These are phyloP conservation scores for Fragilariopsis cylindrus DNA, from an alignment of 108 stramenopile genomes.

Conservation along the genomic window DNA sequence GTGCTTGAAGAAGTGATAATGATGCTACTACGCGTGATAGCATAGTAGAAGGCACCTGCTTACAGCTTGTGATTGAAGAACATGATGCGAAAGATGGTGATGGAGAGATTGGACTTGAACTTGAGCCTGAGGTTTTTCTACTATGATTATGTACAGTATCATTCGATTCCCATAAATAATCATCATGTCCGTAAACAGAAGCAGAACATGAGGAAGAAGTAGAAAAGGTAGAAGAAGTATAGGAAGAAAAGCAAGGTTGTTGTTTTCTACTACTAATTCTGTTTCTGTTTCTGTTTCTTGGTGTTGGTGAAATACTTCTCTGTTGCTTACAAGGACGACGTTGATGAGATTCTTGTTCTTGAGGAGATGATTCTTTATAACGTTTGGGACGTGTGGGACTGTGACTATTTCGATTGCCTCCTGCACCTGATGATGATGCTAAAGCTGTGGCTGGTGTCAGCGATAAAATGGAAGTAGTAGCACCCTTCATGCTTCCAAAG, in stretches of 20 bases:
- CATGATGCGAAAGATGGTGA: background rate
- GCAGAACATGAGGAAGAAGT: too few species aligned
- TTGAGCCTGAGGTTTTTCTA: background rate
- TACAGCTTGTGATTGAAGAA: too few species aligned
- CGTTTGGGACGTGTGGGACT: background rate
- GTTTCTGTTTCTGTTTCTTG: background rate
- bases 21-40: background rate
- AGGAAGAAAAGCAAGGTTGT: too few species aligned
- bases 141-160: background rate
- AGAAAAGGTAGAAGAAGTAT: too few species aligned
- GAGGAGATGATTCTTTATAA: background rate
- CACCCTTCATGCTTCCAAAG: too few species aligned
- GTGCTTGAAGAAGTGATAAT: background rate
- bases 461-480: background rate
- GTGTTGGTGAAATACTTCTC: conserved; percentile 1
- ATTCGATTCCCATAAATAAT: background rate
- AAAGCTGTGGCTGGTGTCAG: background rate
- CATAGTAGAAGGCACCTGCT: background rate
- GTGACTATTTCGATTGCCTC: background rate
- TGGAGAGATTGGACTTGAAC: background rate
- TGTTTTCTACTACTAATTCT: background rate
- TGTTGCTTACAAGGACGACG: conserved; percentile 10
- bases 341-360: background rate
- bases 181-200: background rate
- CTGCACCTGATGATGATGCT: background rate